Evolutionary conservation across 2,329 filamentous ascomycete genomes (phyloP).

Genomic region (Bipolaris bicolor): DNA sequence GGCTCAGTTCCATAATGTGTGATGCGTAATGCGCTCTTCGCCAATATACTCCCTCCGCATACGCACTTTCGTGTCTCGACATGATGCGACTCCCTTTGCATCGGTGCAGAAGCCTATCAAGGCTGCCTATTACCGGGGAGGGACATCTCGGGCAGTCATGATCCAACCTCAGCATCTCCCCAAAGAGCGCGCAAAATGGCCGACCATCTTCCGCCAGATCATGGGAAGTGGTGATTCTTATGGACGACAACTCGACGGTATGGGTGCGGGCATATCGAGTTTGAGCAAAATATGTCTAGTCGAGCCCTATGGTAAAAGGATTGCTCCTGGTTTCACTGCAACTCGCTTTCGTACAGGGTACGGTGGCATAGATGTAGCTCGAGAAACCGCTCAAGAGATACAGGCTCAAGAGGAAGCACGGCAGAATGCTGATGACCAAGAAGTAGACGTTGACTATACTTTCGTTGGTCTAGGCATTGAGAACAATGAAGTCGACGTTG

Average conservation of each 20-base stretch:
- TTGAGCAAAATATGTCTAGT: slow-evolving; percentile 75
- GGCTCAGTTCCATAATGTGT: slow-evolving; percentile 24
- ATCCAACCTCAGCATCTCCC: slow-evolving; percentile 63
- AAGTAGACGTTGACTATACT: slow-evolving; percentile 69
- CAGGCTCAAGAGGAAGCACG: slow-evolving; percentile 9
- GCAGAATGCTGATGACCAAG: slow-evolving; percentile 4
- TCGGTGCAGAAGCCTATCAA: slow-evolving; percentile 28
- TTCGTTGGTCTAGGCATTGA: slow-evolving; percentile 73
- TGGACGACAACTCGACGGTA: slow-evolving; percentile 73
- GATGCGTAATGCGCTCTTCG: slow-evolving; percentile 35
- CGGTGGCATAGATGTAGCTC: slow-evolving; percentile 20
- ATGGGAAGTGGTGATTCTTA: slow-evolving; percentile 71
- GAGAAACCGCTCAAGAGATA: slow-evolving; percentile 8
- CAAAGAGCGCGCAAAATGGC: slow-evolving; percentile 53
- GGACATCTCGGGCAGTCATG: slow-evolving; percentile 72
- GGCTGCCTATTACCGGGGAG: slow-evolving; percentile 69
- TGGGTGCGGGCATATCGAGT: slow-evolving; percentile 72
- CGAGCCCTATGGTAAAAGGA: slow-evolving; percentile 40
- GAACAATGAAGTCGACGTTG: slow-evolving; percentile 66
- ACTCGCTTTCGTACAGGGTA: slow-evolving; percentile 16
- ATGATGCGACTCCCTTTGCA: slow-evolving; percentile 11
- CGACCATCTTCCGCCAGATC: slow-evolving; percentile 60
- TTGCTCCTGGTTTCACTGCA: slow-evolving; percentile 1
- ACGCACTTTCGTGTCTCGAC: slow-evolving; percentile 16
- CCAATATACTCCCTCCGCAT: slow-evolving; percentile 24